These are phyloP conservation scores for Aspergillus ustus DNA, from an alignment of 2,329 filamentous ascomycete genomes.

Conservation along the genomic window DNA sequence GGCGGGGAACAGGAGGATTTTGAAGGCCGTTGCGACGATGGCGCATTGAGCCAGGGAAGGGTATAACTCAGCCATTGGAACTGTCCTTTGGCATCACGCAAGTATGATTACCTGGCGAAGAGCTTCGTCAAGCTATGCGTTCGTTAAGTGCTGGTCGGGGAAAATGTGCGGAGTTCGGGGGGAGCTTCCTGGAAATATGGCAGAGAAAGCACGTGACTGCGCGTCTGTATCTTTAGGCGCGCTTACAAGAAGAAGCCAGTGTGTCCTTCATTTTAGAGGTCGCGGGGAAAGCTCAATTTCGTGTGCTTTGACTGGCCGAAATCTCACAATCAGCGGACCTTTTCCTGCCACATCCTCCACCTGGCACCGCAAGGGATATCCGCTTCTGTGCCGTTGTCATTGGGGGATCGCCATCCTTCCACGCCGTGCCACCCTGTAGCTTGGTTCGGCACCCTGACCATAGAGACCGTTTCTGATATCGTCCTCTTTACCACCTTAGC, in stretches of 20 bases:
- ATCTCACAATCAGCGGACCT: conserved; percentile 59
- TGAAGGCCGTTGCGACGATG: conserved; percentile 82
- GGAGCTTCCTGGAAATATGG: conserved; percentile 10
- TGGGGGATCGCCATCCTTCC: conserved; percentile 45
- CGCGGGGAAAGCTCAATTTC: conserved; percentile 8
- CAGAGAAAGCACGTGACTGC: conserved; percentile 24
- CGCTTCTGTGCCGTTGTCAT: conserved; percentile 56
- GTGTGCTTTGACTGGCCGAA: conserved; percentile 24
- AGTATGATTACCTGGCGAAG: not conserved
- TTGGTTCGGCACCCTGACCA: conserved; percentile 24
- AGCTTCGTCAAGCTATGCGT: not conserved
- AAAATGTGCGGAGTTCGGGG: not conserved
- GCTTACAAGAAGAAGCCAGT: conserved; percentile 25
- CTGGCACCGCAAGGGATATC: conserved; percentile 52
- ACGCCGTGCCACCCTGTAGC: conserved; percentile 33
- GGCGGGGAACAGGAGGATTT: conserved; percentile 88
- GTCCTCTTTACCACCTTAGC: not conserved
- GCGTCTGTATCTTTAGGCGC: conserved; percentile 1
- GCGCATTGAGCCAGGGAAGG: conserved; percentile 90
- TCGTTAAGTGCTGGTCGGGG: not conserved
- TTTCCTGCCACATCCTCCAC: conserved; percentile 51
- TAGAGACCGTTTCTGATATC: conserved; percentile 15
- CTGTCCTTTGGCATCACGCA: conserved; percentile 29
- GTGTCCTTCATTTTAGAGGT: conserved; percentile 20
- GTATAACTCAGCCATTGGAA: conserved; percentile 75